Base-by-base conservation (phyloP, 2,329 filamentous ascomycete species). In the Exophiala dermatitidis region DNA sequence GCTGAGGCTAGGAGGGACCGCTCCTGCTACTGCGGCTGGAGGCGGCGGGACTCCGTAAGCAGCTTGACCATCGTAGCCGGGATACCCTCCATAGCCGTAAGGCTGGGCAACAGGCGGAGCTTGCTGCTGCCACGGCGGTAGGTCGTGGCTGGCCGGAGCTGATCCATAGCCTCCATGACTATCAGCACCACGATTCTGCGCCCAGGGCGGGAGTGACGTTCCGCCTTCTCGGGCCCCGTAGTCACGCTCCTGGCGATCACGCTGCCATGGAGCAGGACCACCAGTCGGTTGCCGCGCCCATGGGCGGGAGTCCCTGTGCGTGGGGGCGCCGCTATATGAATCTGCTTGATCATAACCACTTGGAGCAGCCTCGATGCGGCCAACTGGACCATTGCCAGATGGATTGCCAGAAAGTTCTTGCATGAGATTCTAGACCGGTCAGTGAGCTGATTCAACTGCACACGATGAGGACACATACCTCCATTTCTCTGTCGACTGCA, bases 401-500 rank as follows among this genome's bases (percentile, higher is more conserved):
- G 74, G 79, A 57, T 84, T 86, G 59, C 89, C 88, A 58, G 86
- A 89, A 63, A 97, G 82, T 77, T 97, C 93, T 81, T 94, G 86
- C 90, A 98, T 95, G 67, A 98, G 88, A 83, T 91, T 86, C 87
- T 89, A 62, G 6, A 51, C 4, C 3, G 45, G 41, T 56, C 65
- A 68, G 66, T 52, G 63, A 48, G 50, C 46, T 46, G n/a, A 32
- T 42, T 26, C 8, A 45, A 38, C 8, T 7, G 31, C 7, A 34
- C 34, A 29, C 2, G n/a, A 7, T 19, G 28, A 41, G 58, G 46
- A 29, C 33, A 71, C 84, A 70, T 78, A 90, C 89, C 81, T 97
- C 90, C 73, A 95, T 93, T 72, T 98, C 93, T 69, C 88, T 85
- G 69, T 95, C 90, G 59, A 91, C 87, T 61, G 85, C 87, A 77